Conservation (phyloP, 192 early-diverging fungal genomes). For the Allomyces macrogynus region DNA sequence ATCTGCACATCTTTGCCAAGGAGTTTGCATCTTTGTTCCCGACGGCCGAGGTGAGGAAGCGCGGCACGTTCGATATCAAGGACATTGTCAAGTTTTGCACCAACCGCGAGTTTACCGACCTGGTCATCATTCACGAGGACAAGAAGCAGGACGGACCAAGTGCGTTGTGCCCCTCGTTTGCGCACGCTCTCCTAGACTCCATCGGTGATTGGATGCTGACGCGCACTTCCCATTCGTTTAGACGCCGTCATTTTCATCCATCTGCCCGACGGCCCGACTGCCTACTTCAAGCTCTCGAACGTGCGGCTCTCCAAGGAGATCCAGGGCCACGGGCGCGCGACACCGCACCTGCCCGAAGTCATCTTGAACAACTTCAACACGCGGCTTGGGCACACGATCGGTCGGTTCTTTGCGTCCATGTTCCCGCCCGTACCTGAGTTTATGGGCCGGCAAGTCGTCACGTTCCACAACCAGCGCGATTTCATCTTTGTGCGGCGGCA, state of each 20-base stretch:
- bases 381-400: slow-evolving; percentile 86
- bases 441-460: slow-evolving; percentile 76
- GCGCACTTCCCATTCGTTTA: slow-evolving; percentile 9
- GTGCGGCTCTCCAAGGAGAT: slow-evolving; percentile 64
- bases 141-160: slow-evolving; percentile 50
- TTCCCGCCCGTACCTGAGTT: slow-evolving; percentile 98
- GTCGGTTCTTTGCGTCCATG: slow-evolving; percentile 82
- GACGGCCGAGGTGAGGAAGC: slow-evolving; percentile 67
- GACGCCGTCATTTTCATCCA: slow-evolving; percentile 81
- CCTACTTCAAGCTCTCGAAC: slow-evolving; percentile 78
- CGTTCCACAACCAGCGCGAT: slow-evolving; percentile 98
- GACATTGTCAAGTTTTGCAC: slow-evolving; percentile 79
- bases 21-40: slow-evolving; percentile 83
- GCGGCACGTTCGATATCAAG: slow-evolving; percentile 67
- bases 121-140: slow-evolving; percentile 88
- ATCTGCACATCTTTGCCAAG: slow-evolving; percentile 63
- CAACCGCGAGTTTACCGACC: slow-evolving; percentile 77
- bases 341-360: slow-evolving; percentile 75
- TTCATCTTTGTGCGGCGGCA: slow-evolving; percentile 98
- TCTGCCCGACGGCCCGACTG: slow-evolving; percentile 92
- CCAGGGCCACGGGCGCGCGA: slow-evolving; percentile 46
- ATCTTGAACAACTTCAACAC: slow-evolving; percentile 97
- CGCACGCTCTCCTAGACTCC: neutral
- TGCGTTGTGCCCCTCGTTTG: slow-evolving; percentile 23
- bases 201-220: neutral